Percentiles rank a stretch among this genome's conserved stretches.
phyloP scores from a whole-genome alignment of 192 early-diverging fungal genomes.

The Diversispora eburnea region DNA sequence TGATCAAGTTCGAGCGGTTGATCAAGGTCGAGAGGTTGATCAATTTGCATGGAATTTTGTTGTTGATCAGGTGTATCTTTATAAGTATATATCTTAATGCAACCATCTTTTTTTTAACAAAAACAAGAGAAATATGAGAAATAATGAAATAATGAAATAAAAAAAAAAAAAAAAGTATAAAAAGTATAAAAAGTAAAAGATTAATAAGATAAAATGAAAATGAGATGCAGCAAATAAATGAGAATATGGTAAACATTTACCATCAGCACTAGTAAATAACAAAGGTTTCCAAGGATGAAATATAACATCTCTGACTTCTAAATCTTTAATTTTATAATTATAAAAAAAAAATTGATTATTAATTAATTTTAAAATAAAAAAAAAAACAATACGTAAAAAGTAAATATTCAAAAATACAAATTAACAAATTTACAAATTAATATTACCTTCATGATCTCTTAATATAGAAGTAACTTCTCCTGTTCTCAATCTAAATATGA shows the following conservation, averaged over 20 bases:
- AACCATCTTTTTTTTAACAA: slow-evolving; percentile 49
- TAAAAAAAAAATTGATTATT: slow-evolving; percentile 15
- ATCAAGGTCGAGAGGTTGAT: too few relatives aligned
- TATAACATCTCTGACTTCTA: slow-evolving; percentile 91
- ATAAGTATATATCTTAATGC: slow-evolving; percentile 62
- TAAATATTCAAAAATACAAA: too few relatives aligned
- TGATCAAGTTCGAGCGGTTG: too few relatives aligned
- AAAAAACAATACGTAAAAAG: too few relatives aligned
- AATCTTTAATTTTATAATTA: slow-evolving; percentile 40
- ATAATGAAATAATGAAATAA: neutral
- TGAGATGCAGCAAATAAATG: too few relatives aligned
- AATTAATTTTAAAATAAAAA: neutral
- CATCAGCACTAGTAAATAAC: slow-evolving; percentile 83
- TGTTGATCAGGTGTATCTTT: slow-evolving; percentile 11
- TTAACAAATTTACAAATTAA: slow-evolving; percentile 18
- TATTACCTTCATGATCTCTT: slow-evolving; percentile 75
- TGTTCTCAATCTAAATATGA: slow-evolving; percentile 74
- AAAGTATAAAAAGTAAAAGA: neutral
- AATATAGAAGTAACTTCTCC: slow-evolving; percentile 75
- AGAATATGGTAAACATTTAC: slow-evolving; percentile 37
- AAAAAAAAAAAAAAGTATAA: slow-evolving; percentile 1
- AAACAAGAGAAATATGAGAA: neutral
- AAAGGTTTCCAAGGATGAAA: slow-evolving; percentile 80
- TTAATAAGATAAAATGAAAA: neutral
- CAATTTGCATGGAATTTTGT: too few relatives aligned